A percentile compares a stretch with the other conserved stretches of the same genome.
phyloP scores from a whole-genome alignment of 2,329 filamentous ascomycete species.

The Huntiella moniliformis region DNA sequence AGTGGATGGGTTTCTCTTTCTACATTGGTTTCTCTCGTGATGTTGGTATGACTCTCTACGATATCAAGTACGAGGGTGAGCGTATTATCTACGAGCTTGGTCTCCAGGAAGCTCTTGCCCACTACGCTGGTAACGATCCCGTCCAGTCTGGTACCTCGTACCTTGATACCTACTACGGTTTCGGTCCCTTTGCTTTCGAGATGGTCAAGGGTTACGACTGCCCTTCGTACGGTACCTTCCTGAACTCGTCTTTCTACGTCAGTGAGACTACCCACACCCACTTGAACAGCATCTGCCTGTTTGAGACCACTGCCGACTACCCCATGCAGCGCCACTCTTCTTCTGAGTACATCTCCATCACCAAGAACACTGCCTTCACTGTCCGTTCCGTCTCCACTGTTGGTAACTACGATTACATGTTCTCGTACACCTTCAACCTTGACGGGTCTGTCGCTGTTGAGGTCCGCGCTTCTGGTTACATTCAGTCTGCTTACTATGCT shows the following conservation, averaged over 20 bases:
- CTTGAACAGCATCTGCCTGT: conserved; percentile 21
- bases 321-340: conserved; percentile 21
- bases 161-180: conserved; percentile 23
- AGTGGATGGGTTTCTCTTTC: conserved; percentile 34
- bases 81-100: conserved; percentile 33
- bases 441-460: conserved; percentile 22
- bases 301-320: conserved; percentile 21
- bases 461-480: conserved; percentile 22
- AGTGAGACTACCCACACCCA: conserved; percentile 17
- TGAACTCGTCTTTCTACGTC: conserved; percentile 18
- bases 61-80: conserved; percentile 31
- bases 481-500: conserved; percentile 19
- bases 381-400: conserved; percentile 17
- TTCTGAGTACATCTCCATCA: conserved; percentile 14
- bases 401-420: conserved; percentile 26
- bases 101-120: conserved; percentile 32
- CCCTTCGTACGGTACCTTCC: conserved; percentile 21
- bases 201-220: conserved; percentile 26
- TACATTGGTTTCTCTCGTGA: conserved; percentile 27
- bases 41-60: conserved; percentile 27
- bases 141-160: conserved; percentile 24
- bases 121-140: conserved; percentile 30
- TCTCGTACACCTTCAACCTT: conserved; percentile 20
- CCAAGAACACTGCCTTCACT: conserved; percentile 18
- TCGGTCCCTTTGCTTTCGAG: conserved; percentile 20